Base-by-base conservation (phyloP, 805 yeast genomes). In the Starmerella ratchasimensis region DNA sequence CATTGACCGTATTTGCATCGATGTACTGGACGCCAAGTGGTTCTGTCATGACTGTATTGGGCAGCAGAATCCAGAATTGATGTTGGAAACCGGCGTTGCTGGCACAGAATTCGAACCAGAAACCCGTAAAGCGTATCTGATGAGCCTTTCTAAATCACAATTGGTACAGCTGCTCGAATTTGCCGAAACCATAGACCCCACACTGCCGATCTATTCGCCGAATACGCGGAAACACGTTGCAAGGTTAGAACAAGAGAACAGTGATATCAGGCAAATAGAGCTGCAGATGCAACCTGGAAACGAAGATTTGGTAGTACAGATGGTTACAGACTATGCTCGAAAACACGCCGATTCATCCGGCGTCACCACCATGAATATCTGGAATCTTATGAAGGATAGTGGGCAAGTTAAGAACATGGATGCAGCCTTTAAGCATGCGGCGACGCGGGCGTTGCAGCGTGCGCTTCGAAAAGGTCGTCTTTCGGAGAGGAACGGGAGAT, bases 21-120 rank as follows among this genome's bases (percentile, higher is more conserved):
- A 60, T 19, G 59, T 61, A 13, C 59, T 60, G 1, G 65, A 61
- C 33, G 60, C 61, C 4, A 56, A 57, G 42, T 61, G 64, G 64
- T 61, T 54, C 44, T 61, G 66, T 44, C 49, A 49, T 35, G 53
- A 58, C 32, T 61, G 65, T 37, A 57, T 54, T 41, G 54, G 55
- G n/a, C 59, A 56, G 37, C 58, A 56, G 37, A 49, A 54, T 3
- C 40, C 53, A 14, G 61, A 61, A 24, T 43, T 46, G 25, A 58
- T 60, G 9, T 45, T 61, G 20, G 62, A 60, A 34, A 60, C 64
- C 1, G 66, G 67, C 10, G 38, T 47, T 9, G 44, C 60, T 2
- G 60, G 63, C 4, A 56, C 52, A 15, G 50, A 47, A 7, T 44
- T 60, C 15, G 53, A 60, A 21, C 46, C 51, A 4, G 60, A 54